Base-by-base conservation (phyloP, 495 filamentous ascomycete species). In the Penicillium steckii region DNA sequence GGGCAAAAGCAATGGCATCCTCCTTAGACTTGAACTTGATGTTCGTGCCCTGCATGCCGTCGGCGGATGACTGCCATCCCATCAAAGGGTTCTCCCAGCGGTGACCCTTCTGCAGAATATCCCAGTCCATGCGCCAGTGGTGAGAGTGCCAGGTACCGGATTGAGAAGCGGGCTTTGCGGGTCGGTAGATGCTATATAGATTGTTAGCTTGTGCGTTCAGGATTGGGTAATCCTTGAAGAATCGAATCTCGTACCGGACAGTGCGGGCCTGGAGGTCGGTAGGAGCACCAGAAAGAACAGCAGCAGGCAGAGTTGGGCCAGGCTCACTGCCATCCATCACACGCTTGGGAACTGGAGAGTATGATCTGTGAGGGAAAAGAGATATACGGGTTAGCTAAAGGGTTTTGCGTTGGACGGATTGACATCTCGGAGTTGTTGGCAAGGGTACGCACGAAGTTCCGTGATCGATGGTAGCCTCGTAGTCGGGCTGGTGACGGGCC, bases 61-160 rank as follows among this genome's bases (percentile, higher is more conserved):
- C 94, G 18, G 82, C 94, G 41, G 90, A 95, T 6, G 93, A 96
- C 66, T 97, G 91, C 95, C 95, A 99, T 24, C 94, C 94, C 83
- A 97, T 99, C 61, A 97, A 75, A 32, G 85, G 88, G 74, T 99
- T 99, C 80, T 99, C 94, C 94, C 94, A 97, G 62, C 94, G 84
- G 69, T 97, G 88, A 44, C 86, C 87, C 73, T 89, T 95, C 56
- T 78, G 75, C 25, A 96, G 73, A 37, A 93, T 80, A 72, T 99
- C 94, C 94, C 94, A 99, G 68, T 99, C 94, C 91, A 99, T 96
- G 33, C 88, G 88, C 94, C 94, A 99, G 57, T 89, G 83, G 59
- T 88, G 84, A 47, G 78, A 71, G 56, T 89, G 85, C 84, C 87
- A 91, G 53, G 80, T 82, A 62, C 93, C 93, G 24, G 92, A 97